These are phyloP conservation scores for Dissophora ornata DNA, from an alignment of 192 early-diverging fungal genomes.

Conservation along the genomic window DNA sequence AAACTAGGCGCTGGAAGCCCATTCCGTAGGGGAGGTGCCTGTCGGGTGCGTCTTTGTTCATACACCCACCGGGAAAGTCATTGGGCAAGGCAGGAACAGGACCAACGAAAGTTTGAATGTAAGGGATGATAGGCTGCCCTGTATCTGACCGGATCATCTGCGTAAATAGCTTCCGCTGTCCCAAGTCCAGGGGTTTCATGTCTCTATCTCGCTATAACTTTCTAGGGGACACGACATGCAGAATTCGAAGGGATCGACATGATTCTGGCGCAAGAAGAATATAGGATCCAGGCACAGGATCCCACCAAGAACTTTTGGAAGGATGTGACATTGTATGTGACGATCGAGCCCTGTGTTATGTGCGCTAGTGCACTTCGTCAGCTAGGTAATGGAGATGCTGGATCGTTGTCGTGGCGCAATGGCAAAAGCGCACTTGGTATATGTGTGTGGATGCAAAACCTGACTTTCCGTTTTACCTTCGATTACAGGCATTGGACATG, in stretches of 20 bases:
- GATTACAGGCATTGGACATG: conserved; percentile 75
- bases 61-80: conserved; percentile 62
- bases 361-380: conserved; percentile 92
- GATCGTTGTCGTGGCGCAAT: too few relatives aligned
- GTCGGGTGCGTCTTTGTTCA: conserved; percentile 96
- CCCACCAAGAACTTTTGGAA: conserved; percentile 44
- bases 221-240: conserved; percentile 92
- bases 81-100: conserved; percentile 87
- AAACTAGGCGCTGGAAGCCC: conserved; percentile 85
- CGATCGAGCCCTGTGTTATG: conserved; percentile 99
- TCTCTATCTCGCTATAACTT: background rate
- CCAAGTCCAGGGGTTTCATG: too few relatives aligned
- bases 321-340: conserved; percentile 86
- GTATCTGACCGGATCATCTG: too few relatives aligned
- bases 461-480: too few relatives aligned
- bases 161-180: too few relatives aligned
- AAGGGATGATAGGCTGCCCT: too few relatives aligned
- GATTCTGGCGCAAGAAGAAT: conserved; percentile 62
- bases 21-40: conserved; percentile 86
- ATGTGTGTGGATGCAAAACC: too few relatives aligned
- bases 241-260: conserved; percentile 93
- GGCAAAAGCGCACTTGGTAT: too few relatives aligned
- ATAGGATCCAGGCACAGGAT: conserved; percentile 25
- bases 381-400: conserved; percentile 57
- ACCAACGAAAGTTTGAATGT: conserved; percentile 92